A percentile compares a stretch with the other conserved stretches of the same genome.
Evolutionary conservation across 495 filamentous ascomycete genomes (phyloP).

Genomic region (Penicillium silybi): DNA sequence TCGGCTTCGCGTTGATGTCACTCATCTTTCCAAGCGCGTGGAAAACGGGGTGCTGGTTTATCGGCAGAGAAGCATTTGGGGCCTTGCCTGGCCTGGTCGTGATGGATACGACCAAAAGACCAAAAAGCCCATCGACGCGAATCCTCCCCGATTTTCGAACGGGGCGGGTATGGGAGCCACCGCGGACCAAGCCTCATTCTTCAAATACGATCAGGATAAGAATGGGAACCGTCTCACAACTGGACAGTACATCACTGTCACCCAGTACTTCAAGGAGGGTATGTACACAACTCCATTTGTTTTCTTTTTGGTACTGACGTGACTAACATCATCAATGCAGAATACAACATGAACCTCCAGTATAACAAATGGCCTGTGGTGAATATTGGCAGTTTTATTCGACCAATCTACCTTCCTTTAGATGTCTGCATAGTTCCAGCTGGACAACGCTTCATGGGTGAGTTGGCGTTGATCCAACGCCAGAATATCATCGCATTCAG

Average conservation of each 20-base stretch:
- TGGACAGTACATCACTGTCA: constrained; percentile 9
- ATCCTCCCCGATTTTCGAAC: not conserved
- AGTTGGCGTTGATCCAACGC: constrained; percentile 49
- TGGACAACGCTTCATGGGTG: constrained; percentile 56
- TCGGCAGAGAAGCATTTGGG: constrained; percentile 8
- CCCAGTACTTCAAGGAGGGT: constrained; percentile 15
- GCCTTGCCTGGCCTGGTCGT: not conserved
- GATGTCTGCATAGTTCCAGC: constrained; percentile 57
- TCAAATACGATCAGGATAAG: not conserved
- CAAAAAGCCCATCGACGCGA: not conserved
- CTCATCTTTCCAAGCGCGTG: not conserved
- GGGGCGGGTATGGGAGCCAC: constrained; percentile 1
- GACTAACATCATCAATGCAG: constrained; percentile 1
- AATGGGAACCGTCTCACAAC: not conserved
- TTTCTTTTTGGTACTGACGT: not conserved
- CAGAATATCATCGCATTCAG: constrained; percentile 62
- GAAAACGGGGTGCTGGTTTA: not conserved
- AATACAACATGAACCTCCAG: constrained; percentile 4
- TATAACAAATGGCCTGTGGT: constrained; percentile 51
- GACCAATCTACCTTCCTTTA: constrained; percentile 57
- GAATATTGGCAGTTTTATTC: constrained; percentile 55
- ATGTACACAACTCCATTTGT: not conserved
- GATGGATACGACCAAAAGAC: not conserved
- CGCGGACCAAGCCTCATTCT: constrained; percentile 15
- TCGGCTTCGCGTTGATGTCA: constrained; percentile 8